Base-by-base conservation (phyloP, 805 yeast genomes). In the Lipomyces yamanashiensis region DNA sequence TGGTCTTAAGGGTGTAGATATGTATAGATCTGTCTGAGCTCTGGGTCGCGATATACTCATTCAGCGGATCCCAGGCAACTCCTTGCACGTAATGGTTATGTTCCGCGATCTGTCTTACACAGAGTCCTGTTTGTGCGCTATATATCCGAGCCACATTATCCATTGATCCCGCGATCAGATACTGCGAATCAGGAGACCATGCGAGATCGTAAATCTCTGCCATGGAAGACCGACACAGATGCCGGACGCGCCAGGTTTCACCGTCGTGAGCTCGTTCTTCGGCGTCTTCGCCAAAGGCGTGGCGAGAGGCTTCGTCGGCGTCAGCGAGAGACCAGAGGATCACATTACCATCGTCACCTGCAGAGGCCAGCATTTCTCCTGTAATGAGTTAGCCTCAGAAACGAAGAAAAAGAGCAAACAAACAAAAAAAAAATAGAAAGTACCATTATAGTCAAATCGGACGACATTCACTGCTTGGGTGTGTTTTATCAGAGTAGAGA, bases 41-140 rank as follows among this genome's bases (percentile, higher is more conserved):
- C 74, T 92, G 97, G 7, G 97, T 88, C 0, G 92, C 90, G 5
- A 95, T 75, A 69, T 76, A 90, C 74, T 88, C 85, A 67, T 88
- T 86, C 59, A 79, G 73, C 7, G 99, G 99, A 74, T 95, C 99
- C 98, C 98, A 95, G 0, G 88, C 81, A 5, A 95, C 93, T 2
- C 99, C 99, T 76, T 95, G 99, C 2, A 95, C 96, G 71, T 90
- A 93, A 74, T 92, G 97, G 53, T 80, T 79, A 75, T 95, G 98
- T 62, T 89, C 90, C 6, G 84, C 84, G 64, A 87, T 79, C 68
- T 85, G 87, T 34, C 79, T 74, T 0, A 88, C 78, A 68, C 85
- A 82, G 37, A 79, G 77, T 0, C 93, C 95, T 1, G 81, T 81
- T 0, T 74, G 71, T 4, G 83, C 84, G 66, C 82, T 82, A 71